These are phyloP conservation scores for Pseudocercospora fuligena DNA, from an alignment of 2,329 filamentous ascomycete species.

Conservation along the genomic window DNA sequence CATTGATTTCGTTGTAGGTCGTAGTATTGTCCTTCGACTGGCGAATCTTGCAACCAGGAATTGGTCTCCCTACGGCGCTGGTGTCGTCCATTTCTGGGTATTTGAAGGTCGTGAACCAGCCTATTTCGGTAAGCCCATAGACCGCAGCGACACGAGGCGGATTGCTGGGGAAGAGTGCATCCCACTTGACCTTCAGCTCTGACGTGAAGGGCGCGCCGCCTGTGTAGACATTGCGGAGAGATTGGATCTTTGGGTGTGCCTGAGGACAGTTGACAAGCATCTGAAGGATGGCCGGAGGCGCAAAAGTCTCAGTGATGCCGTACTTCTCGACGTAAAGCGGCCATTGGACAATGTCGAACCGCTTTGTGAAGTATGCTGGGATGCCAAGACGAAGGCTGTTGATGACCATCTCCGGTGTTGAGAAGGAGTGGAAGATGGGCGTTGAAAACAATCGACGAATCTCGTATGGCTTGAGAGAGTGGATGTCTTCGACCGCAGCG, in stretches of 20 bases:
- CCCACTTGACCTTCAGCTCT: constrained; percentile 47
- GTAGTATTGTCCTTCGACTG: constrained; percentile 30
- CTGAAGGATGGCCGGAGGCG: constrained; percentile 52
- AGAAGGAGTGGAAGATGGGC: constrained; percentile 61
- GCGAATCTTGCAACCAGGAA: constrained; percentile 48
- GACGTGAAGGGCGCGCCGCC: constrained; percentile 57
- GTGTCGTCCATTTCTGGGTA: constrained; percentile 47
- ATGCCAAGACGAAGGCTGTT: constrained; percentile 53
- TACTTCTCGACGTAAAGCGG: constrained; percentile 45
- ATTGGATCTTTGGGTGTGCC: constrained; percentile 44
- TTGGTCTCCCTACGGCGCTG: constrained; percentile 54
- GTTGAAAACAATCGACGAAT: constrained; percentile 54
- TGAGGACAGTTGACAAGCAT: constrained; percentile 37
- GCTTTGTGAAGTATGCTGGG: constrained; percentile 54
- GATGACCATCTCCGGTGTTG: constrained; percentile 52
- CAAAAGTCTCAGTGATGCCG: constrained; percentile 54
- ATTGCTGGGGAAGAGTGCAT: constrained; percentile 46
- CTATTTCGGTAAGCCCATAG: constrained; percentile 61
- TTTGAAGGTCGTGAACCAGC: constrained; percentile 52
- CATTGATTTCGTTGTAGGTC: not conserved
- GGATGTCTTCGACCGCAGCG: constrained; percentile 37
- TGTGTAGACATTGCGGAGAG: constrained; percentile 51
- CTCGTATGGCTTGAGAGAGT: constrained; percentile 36
- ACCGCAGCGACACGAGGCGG: constrained; percentile 53
- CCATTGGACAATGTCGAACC: constrained; percentile 49